phyloP scores from a whole-genome alignment of 352 stramenopile genomes.

The Globisporangium paroecandrum region DNA sequence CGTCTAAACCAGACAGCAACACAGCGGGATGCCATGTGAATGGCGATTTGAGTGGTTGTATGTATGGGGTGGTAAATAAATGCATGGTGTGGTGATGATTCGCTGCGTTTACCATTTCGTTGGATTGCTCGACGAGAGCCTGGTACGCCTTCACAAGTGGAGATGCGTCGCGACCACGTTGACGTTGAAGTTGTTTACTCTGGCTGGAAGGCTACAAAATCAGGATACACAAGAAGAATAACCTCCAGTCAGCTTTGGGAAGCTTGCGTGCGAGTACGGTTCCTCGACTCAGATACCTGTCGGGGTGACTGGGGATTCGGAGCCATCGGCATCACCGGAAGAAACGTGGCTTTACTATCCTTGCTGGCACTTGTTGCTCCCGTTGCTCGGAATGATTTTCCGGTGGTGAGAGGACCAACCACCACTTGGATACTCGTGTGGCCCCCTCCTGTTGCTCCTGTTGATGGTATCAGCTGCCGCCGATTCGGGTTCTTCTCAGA shows the following conservation, averaged over 20 bases:
- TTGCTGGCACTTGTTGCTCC: not conserved
- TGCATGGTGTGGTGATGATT: not conserved
- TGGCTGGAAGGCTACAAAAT: not conserved
- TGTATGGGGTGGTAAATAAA: not conserved
- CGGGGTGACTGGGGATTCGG: conserved; percentile 1
- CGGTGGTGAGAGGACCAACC: not conserved
- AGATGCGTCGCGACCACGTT: conserved; percentile 26
- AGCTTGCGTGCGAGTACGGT: not conserved
- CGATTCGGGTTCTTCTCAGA: not conserved
- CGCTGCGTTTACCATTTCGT: conserved; percentile 34
- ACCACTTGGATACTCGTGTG: conserved; percentile 1
- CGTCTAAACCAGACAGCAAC: conserved; percentile 18
- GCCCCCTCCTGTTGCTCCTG: not conserved
- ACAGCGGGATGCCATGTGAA: not conserved
- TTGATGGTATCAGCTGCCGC: not conserved
- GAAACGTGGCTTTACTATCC: not conserved
- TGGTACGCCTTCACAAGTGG: conserved; percentile 47
- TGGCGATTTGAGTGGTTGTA: not conserved
- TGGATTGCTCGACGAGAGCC: conserved; percentile 41
- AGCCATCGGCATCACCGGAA: conserved; percentile 8
- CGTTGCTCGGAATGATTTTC: not conserved
- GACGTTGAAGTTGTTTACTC: conserved; percentile 2
- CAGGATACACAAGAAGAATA: not conserved
- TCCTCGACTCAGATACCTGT: not conserved
- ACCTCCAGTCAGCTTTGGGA: not conserved